A percentile compares a stretch with the other conserved stretches of the same genome.
Evolutionary conservation across 1,139 yeast species (phyloP).

Genomic region (Geotrichum histeridarum): DNA sequence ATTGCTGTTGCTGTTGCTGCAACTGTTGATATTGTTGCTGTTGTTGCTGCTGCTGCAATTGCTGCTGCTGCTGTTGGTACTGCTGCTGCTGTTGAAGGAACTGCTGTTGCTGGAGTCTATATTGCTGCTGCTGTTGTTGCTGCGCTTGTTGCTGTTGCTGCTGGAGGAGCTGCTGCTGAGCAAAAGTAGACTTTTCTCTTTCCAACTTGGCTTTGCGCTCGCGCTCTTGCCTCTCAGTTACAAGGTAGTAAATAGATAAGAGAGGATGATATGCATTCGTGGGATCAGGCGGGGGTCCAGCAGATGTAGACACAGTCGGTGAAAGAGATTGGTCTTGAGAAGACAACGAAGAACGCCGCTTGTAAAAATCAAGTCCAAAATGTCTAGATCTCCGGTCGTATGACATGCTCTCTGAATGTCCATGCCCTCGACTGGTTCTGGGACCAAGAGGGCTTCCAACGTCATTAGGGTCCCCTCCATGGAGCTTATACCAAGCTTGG

Average conservation of each 20-base stretch:
- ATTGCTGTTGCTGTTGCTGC: constrained; percentile 24
- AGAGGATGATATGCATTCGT: constrained; percentile 86
- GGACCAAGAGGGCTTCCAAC: constrained; percentile 3
- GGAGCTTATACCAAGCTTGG: constrained; percentile 54
- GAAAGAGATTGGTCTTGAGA: constrained; percentile 3
- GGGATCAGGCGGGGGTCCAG: constrained; percentile 54
- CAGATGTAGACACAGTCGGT: constrained; percentile 3
- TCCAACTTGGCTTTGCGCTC: constrained; percentile 44
- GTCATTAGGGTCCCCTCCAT: constrained; percentile 21
- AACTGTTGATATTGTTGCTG: constrained; percentile 4
- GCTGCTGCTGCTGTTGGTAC: constrained; percentile 22
- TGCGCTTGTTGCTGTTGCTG: constrained; percentile 20
- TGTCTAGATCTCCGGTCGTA: constrained; percentile 19
- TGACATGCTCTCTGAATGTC: not conserved
- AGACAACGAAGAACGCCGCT: constrained; percentile 13
- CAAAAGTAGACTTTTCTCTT: constrained; percentile 21
- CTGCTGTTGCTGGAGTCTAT: constrained; percentile 20
- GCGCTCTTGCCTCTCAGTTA: constrained; percentile 72
- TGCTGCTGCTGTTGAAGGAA: constrained; percentile 23
- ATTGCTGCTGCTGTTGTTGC: constrained; percentile 15
- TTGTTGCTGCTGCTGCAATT: constrained; percentile 20
- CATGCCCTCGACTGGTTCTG: not conserved
- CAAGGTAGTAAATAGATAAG: constrained; percentile 78
- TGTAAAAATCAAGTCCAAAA: constrained; percentile 30
- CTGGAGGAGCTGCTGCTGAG: constrained; percentile 15